A percentile compares a stretch with the other conserved stretches of the same genome.
Conservation (phyloP, 1,284 basidiomycete species). For the Amylostereum areolatum region DNA sequence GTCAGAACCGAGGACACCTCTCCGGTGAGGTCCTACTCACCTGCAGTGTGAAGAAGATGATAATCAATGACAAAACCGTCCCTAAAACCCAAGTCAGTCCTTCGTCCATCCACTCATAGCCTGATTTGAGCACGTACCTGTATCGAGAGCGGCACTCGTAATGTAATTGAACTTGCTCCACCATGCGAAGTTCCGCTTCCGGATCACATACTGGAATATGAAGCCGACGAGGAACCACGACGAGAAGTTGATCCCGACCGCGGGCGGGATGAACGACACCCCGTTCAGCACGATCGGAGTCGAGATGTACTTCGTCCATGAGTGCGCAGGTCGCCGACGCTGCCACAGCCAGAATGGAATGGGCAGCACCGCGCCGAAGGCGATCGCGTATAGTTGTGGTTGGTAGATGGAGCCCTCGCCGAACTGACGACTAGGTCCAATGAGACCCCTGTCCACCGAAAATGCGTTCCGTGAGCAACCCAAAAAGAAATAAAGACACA, state of each 20-base stretch:
- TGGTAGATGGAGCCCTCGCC: conserved; percentile 71
- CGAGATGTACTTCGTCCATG: conserved; percentile 75
- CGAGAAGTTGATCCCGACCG: conserved; percentile 92
- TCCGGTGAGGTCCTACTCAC: too few relatives aligned
- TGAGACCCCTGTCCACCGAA: conserved; percentile 64
- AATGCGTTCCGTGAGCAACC: conserved; percentile 28
- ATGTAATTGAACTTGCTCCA: conserved; percentile 96
- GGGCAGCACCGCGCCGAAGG: conserved; percentile 77
- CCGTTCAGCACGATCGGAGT: conserved; percentile 84
- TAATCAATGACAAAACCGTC: conserved; percentile 66
- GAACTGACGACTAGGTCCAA: conserved; percentile 85
- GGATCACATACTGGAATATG: conserved; percentile 85
- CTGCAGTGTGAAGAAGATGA: conserved; percentile 82
- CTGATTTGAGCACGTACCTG: conserved; percentile 38
- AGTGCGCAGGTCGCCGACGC: conserved; percentile 66
- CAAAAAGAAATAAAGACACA: not conserved
- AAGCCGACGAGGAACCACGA: conserved; percentile 86
- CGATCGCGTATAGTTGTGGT: conserved; percentile 75
- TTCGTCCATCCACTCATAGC: conserved; percentile 36
- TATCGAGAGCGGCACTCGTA: conserved; percentile 75
- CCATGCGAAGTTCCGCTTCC: conserved; percentile 82
- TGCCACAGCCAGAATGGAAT: conserved; percentile 85
- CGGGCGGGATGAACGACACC: conserved; percentile 79
- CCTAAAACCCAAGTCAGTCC: conserved; percentile 34
- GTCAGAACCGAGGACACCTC: not conserved